phyloP scores from a whole-genome alignment of 2,329 filamentous ascomycete species.

The Verticillium isaacii region DNA sequence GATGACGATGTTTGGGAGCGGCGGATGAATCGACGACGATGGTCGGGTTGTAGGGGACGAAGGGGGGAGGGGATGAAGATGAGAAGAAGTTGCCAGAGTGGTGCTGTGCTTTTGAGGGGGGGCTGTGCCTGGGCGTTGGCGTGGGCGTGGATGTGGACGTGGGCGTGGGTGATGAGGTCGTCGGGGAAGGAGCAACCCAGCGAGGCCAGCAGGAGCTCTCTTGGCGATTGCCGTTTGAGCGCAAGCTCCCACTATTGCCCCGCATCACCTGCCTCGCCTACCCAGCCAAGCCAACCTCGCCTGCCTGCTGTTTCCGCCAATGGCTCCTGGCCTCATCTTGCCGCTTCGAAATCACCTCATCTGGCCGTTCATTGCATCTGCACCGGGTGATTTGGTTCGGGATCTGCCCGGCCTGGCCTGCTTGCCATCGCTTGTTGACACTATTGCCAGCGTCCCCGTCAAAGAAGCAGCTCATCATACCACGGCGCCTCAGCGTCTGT shows the following conservation, averaged over 20 bases:
- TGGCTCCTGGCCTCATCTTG: neutral
- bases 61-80: neutral
- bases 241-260: neutral
- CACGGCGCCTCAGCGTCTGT: neutral
- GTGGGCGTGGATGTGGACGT: neutral
- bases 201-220: neutral
- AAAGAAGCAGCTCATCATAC: neutral
- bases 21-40: neutral
- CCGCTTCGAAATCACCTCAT: no score
- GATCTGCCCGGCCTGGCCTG: neutral
- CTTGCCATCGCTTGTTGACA: neutral
- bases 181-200: neutral
- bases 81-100: neutral
- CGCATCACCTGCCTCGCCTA: neutral
- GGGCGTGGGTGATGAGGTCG: neutral
- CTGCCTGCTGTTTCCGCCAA: neutral
- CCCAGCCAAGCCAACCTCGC: no score
- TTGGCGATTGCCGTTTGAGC: neutral
- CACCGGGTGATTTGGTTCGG: no score
- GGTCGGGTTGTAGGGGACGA: neutral
- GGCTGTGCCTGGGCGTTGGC: neutral
- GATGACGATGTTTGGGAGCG: neutral
- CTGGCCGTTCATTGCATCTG: no score
- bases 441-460: neutral
- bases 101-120: neutral